Evolutionary conservation across 2,329 filamentous ascomycete species (phyloP).

Genomic region (Domatiomyces globalis): DNA sequence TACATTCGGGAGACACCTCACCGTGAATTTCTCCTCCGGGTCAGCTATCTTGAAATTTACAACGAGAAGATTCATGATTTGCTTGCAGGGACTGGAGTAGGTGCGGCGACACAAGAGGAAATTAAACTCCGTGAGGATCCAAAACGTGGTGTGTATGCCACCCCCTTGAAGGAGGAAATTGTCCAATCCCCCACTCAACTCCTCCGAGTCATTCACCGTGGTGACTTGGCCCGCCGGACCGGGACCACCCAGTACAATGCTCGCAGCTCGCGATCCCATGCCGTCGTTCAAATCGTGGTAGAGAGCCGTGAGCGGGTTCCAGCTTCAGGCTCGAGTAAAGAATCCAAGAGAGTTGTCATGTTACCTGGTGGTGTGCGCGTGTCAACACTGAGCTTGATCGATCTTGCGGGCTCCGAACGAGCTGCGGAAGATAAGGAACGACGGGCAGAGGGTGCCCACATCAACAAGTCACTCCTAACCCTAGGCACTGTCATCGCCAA

Average conservation of each 20-base stretch:
- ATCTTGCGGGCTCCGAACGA: slow-evolving; percentile 90
- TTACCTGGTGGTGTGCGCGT: slow-evolving; percentile 82
- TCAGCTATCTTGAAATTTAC: slow-evolving; percentile 98
- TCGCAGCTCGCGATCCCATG: slow-evolving; percentile 91
- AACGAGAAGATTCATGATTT: slow-evolving; percentile 96
- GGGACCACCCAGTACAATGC: slow-evolving; percentile 96
- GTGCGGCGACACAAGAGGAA: slow-evolving; percentile 56
- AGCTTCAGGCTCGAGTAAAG: slow-evolving; percentile 36
- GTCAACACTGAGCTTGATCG: slow-evolving; percentile 87
- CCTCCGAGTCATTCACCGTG: slow-evolving; percentile 82
- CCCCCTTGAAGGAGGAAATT: slow-evolving; percentile 92
- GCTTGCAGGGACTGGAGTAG: slow-evolving; percentile 46
- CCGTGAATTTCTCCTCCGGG: slow-evolving; percentile 81
- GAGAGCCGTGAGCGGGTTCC: slow-evolving; percentile 82
- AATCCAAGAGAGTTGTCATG: slow-evolving; percentile 51
- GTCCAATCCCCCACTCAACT: slow-evolving; percentile 95
- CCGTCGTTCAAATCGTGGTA: slow-evolving; percentile 95
- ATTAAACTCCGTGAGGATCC: slow-evolving; percentile 95
- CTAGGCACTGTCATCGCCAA: slow-evolving; percentile 88
- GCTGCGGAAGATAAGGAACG: slow-evolving; percentile 92
- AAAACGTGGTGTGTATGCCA: slow-evolving; percentile 92
- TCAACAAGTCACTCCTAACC: slow-evolving; percentile 94
- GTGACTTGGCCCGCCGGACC: slow-evolving; percentile 77
- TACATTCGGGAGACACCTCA: slow-evolving; percentile 96
- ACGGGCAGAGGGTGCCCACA: slow-evolving; percentile 86